Evolutionary conservation across 2,329 filamentous ascomycete genomes (phyloP), one percentile per base, ranked within the genome.

Genomic region (Sphaerostilbella broomeana): DNA sequence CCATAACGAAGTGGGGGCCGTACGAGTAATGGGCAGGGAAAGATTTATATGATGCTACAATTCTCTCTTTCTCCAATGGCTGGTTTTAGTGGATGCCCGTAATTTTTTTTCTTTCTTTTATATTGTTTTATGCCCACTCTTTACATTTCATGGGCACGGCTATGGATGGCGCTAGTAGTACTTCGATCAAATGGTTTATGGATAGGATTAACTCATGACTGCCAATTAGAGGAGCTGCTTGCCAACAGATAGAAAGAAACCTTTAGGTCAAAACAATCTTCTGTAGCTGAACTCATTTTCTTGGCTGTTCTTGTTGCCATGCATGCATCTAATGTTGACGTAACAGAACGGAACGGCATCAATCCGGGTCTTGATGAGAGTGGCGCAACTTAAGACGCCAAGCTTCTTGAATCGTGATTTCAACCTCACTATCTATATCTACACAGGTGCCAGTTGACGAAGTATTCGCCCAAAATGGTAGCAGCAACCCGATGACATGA

Each of bases 11-110:
- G 34, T 29, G 22, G 31, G 28, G 22, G 24, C 24, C 25, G 34
- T 27, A 28, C 40, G 38, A 35, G 22, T 35, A 28, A 40, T 35
- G 38, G 35, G 38, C 30, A 34, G 35, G 19, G 38, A 40, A 30
- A 24, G 22, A 40, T 40, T 25, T 40, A 24, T 28, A 25, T 39
- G 37, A 34, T 40, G 33, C 34, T 41, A 27, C 33, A 27, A 24
- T 35, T 32, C 26, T 21, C 36, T 36, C 30, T 40, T 17, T 34
- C 17, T 40, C 29, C 19, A 40, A 34, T 21, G 24, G 37, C 21
- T 30, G 26, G 30, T 20, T 40, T 12, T 17, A 22, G 21, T 16
- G 17, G 19, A 19, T 24, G 29, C 29, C 30, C 37, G 37, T 40
- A 40, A 40, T 40, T 25, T 28, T 40, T 22, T 40, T 40, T 29